A percentile compares a stretch with the other conserved stretches of the same genome.
Conservation (phyloP, 2,329 filamentous ascomycete genomes). For the Colletotrichum filicis region DNA sequence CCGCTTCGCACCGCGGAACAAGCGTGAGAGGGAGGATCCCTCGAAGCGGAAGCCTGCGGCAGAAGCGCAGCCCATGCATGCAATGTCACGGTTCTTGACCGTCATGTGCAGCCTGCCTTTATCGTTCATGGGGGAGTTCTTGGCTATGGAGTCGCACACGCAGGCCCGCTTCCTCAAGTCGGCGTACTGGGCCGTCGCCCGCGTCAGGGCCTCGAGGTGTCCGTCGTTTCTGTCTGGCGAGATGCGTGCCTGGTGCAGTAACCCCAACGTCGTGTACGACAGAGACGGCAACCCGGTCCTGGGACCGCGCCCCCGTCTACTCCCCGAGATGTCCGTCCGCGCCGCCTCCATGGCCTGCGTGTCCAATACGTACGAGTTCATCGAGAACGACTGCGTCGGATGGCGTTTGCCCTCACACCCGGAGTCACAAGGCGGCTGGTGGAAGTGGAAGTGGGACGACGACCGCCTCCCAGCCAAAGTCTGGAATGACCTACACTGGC, state of each 20-base stretch:
- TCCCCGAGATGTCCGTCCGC: conserved; percentile 25
- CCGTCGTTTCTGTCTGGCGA: conserved; percentile 20
- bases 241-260: conserved; percentile 24
- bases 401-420: background rate
- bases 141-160: background rate
- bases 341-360: conserved; percentile 1
- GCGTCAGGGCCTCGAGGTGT: conserved; percentile 17
- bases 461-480: background rate
- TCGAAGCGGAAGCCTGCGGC: background rate
- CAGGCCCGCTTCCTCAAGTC: conserved; percentile 12
- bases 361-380: background rate
- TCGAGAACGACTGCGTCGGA: background rate
- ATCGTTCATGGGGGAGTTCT: conserved; percentile 5
- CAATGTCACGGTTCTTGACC: conserved; percentile 19
- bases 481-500: background rate
- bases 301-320: background rate
- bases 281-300: background rate
- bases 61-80: conserved; percentile 1
- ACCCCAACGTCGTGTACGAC: background rate
- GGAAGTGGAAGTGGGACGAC: background rate
- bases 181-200: conserved; percentile 14
- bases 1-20: background rate
- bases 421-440: background rate
- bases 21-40: background rate
- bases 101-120: conserved; percentile 19